Evolutionary conservation across 148 eudicot genomes (phyloP).

Genomic region (Nepenthes mirabilis): DNA sequence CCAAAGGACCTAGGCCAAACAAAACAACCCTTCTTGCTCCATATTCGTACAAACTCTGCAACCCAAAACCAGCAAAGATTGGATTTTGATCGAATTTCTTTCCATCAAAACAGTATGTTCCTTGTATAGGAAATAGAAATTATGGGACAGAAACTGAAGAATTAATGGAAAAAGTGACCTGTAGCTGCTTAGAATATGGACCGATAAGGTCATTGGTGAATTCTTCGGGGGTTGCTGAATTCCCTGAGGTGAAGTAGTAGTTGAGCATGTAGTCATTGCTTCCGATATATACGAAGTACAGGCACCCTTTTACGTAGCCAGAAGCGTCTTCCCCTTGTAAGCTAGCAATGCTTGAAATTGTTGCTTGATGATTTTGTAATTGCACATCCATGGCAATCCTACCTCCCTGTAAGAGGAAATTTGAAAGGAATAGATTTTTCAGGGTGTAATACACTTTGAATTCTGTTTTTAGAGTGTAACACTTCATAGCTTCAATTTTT

Average conservation of each 20-base stretch:
- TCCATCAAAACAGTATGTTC: background rate
- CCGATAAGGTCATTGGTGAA: conserved; percentile 4
- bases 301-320: conserved; percentile 4
- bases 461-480: no score
- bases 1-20: conserved; percentile 23
- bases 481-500: no score
- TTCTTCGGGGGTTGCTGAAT: conserved; percentile 1
- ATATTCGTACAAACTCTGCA: conserved; percentile 13
- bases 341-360: background rate
- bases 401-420: conserved; percentile 3
- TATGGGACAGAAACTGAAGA: background rate
- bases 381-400: conserved; percentile 5
- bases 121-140: background rate
- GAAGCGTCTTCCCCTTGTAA: conserved; percentile 2
- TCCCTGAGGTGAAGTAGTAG: conserved; percentile 2
- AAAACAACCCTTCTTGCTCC: conserved; percentile 31
- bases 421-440: background rate
- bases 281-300: conserved; percentile 7
- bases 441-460: background rate
- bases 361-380: conserved; percentile 6
- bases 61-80: background rate
- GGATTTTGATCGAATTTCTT: no score
- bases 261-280: conserved; percentile 16
- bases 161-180: background rate
- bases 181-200: conserved; percentile 5